Evolutionary conservation across 2,329 filamentous ascomycete genomes (phyloP).

Genomic region (Aureobasidium sp.): DNA sequence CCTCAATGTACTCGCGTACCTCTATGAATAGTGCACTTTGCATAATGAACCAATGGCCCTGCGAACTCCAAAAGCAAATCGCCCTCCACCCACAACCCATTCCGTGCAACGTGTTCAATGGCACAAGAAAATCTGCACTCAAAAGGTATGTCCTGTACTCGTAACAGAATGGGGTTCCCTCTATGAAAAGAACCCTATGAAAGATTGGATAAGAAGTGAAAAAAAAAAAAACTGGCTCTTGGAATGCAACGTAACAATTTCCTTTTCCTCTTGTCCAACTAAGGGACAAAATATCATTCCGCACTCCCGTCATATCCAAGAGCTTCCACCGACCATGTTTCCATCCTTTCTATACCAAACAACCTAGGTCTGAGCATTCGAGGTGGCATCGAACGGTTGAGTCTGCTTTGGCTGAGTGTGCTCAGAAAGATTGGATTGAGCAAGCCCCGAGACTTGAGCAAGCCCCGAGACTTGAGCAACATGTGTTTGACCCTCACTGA

Average conservation of each 20-base stretch:
- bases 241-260: slow-evolving; percentile 6
- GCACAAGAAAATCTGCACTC: neutral
- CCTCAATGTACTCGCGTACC: neutral
- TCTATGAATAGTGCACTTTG: slow-evolving; percentile 9
- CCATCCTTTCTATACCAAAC: neutral
- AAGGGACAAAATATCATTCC: neutral
- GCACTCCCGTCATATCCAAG: neutral
- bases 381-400: neutral
- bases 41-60: neutral
- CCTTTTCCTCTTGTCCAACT: neutral
- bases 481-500: neutral
- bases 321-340: neutral
- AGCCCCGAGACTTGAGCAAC: neutral
- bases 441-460: neutral
- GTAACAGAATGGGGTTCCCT: neutral
- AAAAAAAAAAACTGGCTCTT: neutral
- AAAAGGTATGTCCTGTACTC: neutral
- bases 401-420: neutral
- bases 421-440: neutral
- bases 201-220: neutral
- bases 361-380: slow-evolving; percentile 9
- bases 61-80: neutral
- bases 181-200: neutral
- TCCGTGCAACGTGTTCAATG: neutral
- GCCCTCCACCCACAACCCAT: neutral